Conservation (phyloP, 169 alveolate genomes). For the Plasmodium coatneyi region DNA sequence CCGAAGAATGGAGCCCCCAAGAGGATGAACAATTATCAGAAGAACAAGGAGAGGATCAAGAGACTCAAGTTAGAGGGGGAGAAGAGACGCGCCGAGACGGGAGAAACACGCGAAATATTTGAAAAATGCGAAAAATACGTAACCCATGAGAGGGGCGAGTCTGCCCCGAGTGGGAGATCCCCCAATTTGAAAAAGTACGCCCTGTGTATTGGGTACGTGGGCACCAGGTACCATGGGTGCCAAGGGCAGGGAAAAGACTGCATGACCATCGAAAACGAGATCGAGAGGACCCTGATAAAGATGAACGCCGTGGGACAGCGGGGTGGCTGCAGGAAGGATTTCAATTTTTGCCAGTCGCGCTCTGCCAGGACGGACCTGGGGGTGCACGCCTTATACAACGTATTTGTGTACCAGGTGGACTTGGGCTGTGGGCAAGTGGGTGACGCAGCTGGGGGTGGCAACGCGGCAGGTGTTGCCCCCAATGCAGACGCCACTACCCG, state of each 20-base stretch:
- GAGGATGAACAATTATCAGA: not conserved
- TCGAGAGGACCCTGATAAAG: slow-evolving; percentile 79
- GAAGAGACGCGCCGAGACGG: not conserved
- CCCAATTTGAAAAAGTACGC: slow-evolving; percentile 75
- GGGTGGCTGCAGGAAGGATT: slow-evolving; percentile 75
- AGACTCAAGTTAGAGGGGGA: not conserved
- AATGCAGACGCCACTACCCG: not conserved
- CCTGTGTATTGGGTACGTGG: slow-evolving; percentile 82
- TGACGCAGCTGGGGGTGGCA: not conserved
- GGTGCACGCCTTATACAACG: slow-evolving; percentile 88
- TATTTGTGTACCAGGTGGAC: slow-evolving; percentile 80
- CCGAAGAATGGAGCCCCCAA: not conserved
- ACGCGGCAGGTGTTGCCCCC: not conserved
- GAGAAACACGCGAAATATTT: not conserved
- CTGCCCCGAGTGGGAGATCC: not conserved
- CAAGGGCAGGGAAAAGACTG: slow-evolving; percentile 84
- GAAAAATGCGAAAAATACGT: not conserved
- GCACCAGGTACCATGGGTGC: slow-evolving; percentile 87
- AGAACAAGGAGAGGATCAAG: slow-evolving; percentile 1
- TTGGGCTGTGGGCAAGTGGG: not conserved
- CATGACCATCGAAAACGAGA: slow-evolving; percentile 83
- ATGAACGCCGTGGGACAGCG: slow-evolving; percentile 83
- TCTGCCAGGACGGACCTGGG: slow-evolving; percentile 92
- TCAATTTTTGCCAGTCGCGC: slow-evolving; percentile 77
- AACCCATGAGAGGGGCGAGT: not conserved